phyloP scores from a whole-genome alignment of 2,329 filamentous ascomycete species.

The Xylaria sp. region DNA sequence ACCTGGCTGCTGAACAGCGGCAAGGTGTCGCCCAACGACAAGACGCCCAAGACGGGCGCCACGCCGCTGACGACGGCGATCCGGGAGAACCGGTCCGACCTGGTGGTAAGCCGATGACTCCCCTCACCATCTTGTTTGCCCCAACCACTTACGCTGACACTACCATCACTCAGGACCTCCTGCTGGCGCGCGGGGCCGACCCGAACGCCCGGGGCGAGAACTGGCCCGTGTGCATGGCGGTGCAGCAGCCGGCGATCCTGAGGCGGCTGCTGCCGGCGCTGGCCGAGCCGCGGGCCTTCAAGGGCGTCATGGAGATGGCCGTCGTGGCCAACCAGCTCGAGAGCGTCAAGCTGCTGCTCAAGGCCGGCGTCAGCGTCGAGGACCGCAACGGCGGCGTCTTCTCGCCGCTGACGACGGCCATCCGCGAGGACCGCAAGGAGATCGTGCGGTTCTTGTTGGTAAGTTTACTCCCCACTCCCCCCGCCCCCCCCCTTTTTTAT shows the following conservation, averaged over 20 bases:
- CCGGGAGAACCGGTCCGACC: constrained; percentile 58
- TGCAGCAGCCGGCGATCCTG: constrained; percentile 62
- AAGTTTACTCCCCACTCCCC: too few species aligned
- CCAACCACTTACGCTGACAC: neutral
- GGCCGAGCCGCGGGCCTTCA: constrained; percentile 62
- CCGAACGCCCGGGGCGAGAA: constrained; percentile 66
- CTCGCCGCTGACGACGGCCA: constrained; percentile 67
- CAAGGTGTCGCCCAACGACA: constrained; percentile 60
- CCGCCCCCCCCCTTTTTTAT: neutral
- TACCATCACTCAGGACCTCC: constrained; percentile 17
- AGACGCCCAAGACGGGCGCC: constrained; percentile 54
- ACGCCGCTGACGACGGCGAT: constrained; percentile 70
- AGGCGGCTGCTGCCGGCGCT: constrained; percentile 60
- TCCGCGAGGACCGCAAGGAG: constrained; percentile 63
- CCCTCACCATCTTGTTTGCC: neutral
- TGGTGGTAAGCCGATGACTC: constrained; percentile 56
- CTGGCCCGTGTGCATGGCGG: constrained; percentile 73
- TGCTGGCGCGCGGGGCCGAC: constrained; percentile 50
- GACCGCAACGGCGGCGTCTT: constrained; percentile 75
- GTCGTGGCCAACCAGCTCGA: constrained; percentile 69
- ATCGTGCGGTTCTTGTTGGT: constrained; percentile 63
- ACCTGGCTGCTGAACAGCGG: constrained; percentile 63
- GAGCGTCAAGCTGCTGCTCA: constrained; percentile 66
- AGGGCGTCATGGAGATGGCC: constrained; percentile 69
- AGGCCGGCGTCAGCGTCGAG: constrained; percentile 67